A percentile compares a stretch with the other conserved stretches of the same genome.
phyloP scores from a whole-genome alignment of 192 early-diverging fungal genomes.

The Coemansia sp. region DNA sequence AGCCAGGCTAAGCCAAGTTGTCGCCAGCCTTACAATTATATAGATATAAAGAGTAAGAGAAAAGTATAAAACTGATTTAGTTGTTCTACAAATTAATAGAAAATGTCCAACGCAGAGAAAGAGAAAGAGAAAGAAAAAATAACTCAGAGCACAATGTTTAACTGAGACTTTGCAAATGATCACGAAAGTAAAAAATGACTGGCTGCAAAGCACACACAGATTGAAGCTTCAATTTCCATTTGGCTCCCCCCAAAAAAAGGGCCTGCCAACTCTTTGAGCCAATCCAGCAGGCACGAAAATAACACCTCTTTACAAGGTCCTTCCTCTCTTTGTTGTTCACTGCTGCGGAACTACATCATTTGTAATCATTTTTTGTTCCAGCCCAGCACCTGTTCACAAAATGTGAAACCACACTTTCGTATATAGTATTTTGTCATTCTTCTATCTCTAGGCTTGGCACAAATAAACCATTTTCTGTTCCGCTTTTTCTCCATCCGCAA shows the following conservation, averaged over 20 bases:
- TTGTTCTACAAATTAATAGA: constrained; percentile 12
- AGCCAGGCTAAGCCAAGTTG: not conserved
- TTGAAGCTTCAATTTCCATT: no score
- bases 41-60: constrained; percentile 5
- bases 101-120: not conserved
- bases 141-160: not conserved
- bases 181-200: not conserved
- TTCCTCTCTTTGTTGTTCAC: no score
- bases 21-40: not conserved
- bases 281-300: no score
- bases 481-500: not conserved
- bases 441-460: no score
- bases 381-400: not conserved
- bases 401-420: constrained; percentile 2
- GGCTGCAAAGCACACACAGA: not conserved
- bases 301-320: not conserved
- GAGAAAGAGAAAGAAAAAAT: constrained; percentile 3
- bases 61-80: not conserved
- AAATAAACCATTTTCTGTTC: no score
- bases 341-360: no score
- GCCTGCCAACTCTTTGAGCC: no score
- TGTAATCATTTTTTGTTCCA: not conserved
- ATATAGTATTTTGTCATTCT: not conserved
- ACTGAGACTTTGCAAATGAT: not conserved
- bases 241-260: no score